These are phyloP conservation scores for Lindgomyces ingoldianus DNA, from an alignment of 495 filamentous ascomycete genomes.

Conservation along the genomic window DNA sequence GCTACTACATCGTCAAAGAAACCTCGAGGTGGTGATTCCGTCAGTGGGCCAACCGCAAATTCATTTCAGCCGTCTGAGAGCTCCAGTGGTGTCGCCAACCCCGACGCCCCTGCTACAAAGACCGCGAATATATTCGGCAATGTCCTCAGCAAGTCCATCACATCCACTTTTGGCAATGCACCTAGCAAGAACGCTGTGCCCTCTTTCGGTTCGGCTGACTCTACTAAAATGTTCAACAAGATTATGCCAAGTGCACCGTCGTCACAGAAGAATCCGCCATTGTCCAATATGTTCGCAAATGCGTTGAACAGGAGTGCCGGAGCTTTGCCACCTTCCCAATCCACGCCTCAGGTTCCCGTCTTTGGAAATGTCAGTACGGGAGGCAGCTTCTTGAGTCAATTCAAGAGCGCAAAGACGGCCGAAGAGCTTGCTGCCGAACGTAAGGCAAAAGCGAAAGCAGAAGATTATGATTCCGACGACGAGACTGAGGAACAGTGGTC, in stretches of 20 bases:
- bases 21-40: slow-evolving; percentile 1
- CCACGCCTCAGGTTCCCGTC: not conserved
- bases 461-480: slow-evolving; percentile 28
- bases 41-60: slow-evolving; percentile 6
- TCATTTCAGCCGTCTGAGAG: too few species aligned
- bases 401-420: slow-evolving; percentile 14
- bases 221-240: too few species aligned
- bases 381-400: slow-evolving; percentile 10
- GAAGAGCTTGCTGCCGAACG: slow-evolving; percentile 23
- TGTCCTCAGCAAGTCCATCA: not conserved
- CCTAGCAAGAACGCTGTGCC: not conserved
- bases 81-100: too few species aligned
- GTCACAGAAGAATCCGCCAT: too few species aligned
- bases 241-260: too few species aligned
- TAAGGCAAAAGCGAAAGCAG: slow-evolving; percentile 24
- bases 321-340: not conserved
- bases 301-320: too few species aligned
- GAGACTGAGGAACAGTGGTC: slow-evolving; percentile 23
- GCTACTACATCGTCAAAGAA: slow-evolving; percentile 6
- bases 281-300: too few species aligned
- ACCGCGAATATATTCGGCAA: not conserved
- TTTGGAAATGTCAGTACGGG: not conserved
- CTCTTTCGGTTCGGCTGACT: not conserved
- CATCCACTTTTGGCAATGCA: not conserved
- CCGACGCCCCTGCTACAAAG: not conserved